phyloP scores from a whole-genome alignment of 306 rosid genomes.

The Prunus fruticosa region DNA sequence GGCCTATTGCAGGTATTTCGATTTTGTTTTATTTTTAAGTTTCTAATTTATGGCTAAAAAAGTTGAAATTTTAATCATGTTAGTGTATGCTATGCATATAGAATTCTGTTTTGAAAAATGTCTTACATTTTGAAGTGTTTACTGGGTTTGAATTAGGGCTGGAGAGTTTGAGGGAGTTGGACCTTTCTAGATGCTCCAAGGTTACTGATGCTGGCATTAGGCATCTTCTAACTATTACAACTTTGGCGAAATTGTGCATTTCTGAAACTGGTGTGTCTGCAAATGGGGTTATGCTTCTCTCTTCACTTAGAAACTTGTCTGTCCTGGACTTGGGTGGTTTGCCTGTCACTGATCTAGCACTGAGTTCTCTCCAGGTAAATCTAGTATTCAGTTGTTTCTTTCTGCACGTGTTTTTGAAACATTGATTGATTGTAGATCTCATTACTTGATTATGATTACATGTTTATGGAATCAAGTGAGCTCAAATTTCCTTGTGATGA shows the following conservation, averaged over 20 bases:
- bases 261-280: slow-evolving; percentile 69
- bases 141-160: slow-evolving; percentile 44
- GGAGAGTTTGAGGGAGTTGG: slow-evolving; percentile 61
- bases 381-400: background rate
- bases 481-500: background rate
- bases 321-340: slow-evolving; percentile 89
- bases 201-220: slow-evolving; percentile 66
- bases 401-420: background rate
- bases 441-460: too few species aligned
- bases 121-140: background rate
- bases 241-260: slow-evolving; percentile 58
- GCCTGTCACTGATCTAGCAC: slow-evolving; percentile 63
- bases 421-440: background rate
- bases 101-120: background rate
- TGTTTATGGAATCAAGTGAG: too few species aligned
- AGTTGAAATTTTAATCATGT: background rate
- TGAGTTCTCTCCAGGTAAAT: slow-evolving; percentile 63
- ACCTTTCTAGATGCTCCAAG: slow-evolving; percentile 73
- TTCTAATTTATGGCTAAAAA: background rate
- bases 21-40: background rate
- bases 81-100: background rate
- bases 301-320: slow-evolving; percentile 55
- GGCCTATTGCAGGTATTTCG: slow-evolving; percentile 70
- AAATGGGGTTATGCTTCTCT: slow-evolving; percentile 59
- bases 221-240: slow-evolving; percentile 59